These are phyloP conservation scores for Aspergillus funiculosus DNA, from an alignment of 495 filamentous ascomycete species.

Conservation along the genomic window DNA sequence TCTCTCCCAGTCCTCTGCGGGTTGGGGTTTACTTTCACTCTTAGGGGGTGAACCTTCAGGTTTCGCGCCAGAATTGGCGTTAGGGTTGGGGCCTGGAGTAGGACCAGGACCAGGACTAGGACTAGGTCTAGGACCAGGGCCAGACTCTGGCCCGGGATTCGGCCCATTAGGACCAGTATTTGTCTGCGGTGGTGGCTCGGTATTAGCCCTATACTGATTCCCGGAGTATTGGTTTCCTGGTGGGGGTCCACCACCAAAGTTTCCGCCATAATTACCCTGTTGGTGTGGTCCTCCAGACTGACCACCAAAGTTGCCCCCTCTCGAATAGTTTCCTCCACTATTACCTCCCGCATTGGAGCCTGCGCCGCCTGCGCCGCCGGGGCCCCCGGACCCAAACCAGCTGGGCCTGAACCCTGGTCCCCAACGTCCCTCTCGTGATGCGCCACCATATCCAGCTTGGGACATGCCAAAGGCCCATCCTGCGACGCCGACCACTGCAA, in stretches of 20 bases:
- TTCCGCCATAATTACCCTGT: constrained; percentile 21
- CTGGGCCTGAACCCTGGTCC: constrained; percentile 8
- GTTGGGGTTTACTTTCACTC: constrained; percentile 16
- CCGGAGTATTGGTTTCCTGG: constrained; percentile 33
- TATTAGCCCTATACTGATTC: constrained; percentile 29
- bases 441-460: constrained; percentile 42
- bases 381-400: constrained; percentile 26
- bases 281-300: constrained; percentile 16
- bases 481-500: constrained; percentile 68
- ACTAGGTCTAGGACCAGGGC: constrained; percentile 1
- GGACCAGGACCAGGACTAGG: background rate
- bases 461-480: constrained; percentile 69
- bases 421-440: constrained; percentile 9
- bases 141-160: constrained; percentile 3
- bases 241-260: constrained; percentile 26
- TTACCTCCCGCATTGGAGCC: constrained; percentile 10
- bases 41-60: constrained; percentile 13
- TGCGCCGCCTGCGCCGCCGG: constrained; percentile 20
- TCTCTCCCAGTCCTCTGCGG: constrained; percentile 25
- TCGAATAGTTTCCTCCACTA: constrained; percentile 12
- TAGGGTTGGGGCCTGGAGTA: background rate
- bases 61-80: constrained; percentile 3
- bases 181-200: constrained; percentile 13
- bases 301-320: constrained; percentile 8
- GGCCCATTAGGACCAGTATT: constrained; percentile 13